Evolutionary conservation across 352 stramenopile species (phyloP).

Genomic region (Thalassiosira oceanica): DNA sequence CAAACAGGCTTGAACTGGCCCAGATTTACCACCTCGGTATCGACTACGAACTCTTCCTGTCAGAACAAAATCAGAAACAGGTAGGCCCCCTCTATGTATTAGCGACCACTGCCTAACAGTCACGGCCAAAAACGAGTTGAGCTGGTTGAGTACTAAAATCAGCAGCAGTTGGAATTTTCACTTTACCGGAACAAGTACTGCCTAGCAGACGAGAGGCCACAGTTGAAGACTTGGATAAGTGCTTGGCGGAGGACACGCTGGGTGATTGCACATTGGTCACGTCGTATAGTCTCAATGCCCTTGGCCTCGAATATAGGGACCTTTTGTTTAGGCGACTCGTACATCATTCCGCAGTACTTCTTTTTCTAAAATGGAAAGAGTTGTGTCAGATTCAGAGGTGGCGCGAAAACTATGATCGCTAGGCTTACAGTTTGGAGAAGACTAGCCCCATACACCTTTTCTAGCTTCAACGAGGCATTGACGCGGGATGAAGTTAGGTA

Average conservation of each 20-base stretch:
- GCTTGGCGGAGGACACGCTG: conserved; percentile 75
- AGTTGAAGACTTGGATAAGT: conserved; percentile 74
- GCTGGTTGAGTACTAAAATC: too few relatives aligned
- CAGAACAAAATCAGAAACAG: conserved; percentile 80
- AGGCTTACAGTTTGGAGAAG: conserved; percentile 77
- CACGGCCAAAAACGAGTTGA: too few relatives aligned
- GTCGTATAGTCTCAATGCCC: conserved; percentile 77
- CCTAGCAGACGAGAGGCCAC: conserved; percentile 24
- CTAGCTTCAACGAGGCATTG: too few relatives aligned
- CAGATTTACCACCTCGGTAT: conserved; percentile 71
- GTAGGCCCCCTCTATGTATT: conserved; percentile 69
- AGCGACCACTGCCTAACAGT: conserved; percentile 75
- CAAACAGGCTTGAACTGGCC: conserved; percentile 76
- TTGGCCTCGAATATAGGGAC: conserved; percentile 79
- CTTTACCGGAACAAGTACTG: conserved; percentile 36
- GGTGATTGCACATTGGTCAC: conserved; percentile 78
- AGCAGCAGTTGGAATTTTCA: conserved; percentile 70
- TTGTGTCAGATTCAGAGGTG: background rate
- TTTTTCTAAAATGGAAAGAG: conserved; percentile 61
- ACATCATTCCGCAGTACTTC: conserved; percentile 83
- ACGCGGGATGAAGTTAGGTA: too few relatives aligned
- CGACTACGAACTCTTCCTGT: conserved; percentile 74
- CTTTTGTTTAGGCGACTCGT: conserved; percentile 67
- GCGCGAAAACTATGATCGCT: too few relatives aligned
- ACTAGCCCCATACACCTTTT: conserved; percentile 77